These are phyloP conservation scores for Pythium phragmiticola DNA, from an alignment of 352 stramenopile genomes.

Conservation along the genomic window DNA sequence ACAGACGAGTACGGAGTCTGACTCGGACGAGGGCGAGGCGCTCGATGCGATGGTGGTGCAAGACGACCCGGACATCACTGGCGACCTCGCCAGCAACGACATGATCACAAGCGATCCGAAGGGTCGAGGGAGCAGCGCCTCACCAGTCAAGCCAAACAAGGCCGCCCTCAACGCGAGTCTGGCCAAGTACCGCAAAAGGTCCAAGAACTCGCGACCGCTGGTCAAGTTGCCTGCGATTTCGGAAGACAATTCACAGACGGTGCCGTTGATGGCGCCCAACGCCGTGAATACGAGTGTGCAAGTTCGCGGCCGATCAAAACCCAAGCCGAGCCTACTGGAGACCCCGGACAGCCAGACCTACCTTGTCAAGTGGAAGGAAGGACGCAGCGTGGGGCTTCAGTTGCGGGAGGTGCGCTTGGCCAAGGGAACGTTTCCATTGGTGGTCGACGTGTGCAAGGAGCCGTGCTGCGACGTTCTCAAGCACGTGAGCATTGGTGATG, in stretches of 20 bases:
- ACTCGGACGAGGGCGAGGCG: conserved; percentile 22
- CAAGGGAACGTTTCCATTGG: conserved; percentile 78
- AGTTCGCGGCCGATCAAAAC: conserved; percentile 74
- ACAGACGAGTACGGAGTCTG: conserved; percentile 17
- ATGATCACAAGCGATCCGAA: conserved; percentile 42
- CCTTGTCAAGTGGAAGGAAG: conserved; percentile 89
- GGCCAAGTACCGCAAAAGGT: conserved; percentile 76
- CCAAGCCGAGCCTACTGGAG: conserved; percentile 72
- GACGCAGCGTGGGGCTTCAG: conserved; percentile 80
- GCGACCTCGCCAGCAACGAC: conserved; percentile 44
- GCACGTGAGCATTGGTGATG: conserved; percentile 81
- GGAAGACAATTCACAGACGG: conserved; percentile 62
- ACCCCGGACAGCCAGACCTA: conserved; percentile 84
- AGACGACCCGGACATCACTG: conserved; percentile 28
- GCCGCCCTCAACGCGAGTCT: conserved; percentile 48
- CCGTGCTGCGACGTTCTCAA: conserved; percentile 80
- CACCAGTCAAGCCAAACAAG: conserved; percentile 25
- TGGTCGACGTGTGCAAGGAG: conserved; percentile 82
- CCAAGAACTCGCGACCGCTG: conserved; percentile 60
- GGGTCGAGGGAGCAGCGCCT: conserved; percentile 13
- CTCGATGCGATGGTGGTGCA: conserved; percentile 22
- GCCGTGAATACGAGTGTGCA: conserved; percentile 84
- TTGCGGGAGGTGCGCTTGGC: conserved; percentile 76
- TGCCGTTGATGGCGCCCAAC: conserved; percentile 76
- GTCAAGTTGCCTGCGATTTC: conserved; percentile 62